Evolutionary conservation across 148 eudicot genomes (phyloP).

Genomic region (Camellia japonica): DNA sequence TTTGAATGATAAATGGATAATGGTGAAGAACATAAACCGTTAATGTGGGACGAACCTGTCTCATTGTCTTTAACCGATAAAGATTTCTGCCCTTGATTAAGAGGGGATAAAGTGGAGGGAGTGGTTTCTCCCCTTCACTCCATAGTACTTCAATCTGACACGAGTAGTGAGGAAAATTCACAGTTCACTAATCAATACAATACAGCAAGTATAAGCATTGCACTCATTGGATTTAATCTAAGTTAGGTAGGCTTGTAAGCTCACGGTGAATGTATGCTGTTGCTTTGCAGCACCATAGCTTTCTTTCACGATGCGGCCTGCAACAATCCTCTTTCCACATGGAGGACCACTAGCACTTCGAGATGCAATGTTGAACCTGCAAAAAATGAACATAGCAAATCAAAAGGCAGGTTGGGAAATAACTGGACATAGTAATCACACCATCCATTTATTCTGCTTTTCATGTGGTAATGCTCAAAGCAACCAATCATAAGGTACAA

Average conservation of each 20-base stretch:
- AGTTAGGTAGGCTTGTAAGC: slow-evolving; percentile 14
- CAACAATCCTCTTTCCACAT: slow-evolving; percentile 63
- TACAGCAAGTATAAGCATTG: not conserved
- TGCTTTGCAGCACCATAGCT: slow-evolving; percentile 92
- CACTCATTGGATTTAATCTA: not conserved
- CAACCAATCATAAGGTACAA: not conserved
- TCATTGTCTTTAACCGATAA: slow-evolving; percentile 64
- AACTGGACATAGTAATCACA: not conserved
- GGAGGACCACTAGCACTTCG: slow-evolving; percentile 80
- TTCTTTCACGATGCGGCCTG: slow-evolving; percentile 83
- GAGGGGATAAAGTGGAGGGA: slow-evolving; percentile 79
- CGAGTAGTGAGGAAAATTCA: not conserved
- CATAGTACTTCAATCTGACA: slow-evolving; percentile 79
- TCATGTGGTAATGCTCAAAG: not conserved
- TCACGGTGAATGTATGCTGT: slow-evolving; percentile 85
- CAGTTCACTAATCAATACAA: not conserved
- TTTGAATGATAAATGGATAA: not conserved
- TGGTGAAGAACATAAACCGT: not conserved
- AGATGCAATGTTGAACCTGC: slow-evolving; percentile 68
- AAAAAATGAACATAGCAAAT: not conserved
- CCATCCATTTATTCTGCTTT: not conserved
- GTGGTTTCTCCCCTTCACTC: slow-evolving; percentile 81
- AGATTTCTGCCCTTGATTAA: slow-evolving; percentile 88
- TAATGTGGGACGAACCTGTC: slow-evolving; percentile 46
- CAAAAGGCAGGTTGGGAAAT: not conserved